Evolutionary conservation across 1,284 basidiomycete genomes (phyloP).

Genomic region (Cronartium quercuum): DNA sequence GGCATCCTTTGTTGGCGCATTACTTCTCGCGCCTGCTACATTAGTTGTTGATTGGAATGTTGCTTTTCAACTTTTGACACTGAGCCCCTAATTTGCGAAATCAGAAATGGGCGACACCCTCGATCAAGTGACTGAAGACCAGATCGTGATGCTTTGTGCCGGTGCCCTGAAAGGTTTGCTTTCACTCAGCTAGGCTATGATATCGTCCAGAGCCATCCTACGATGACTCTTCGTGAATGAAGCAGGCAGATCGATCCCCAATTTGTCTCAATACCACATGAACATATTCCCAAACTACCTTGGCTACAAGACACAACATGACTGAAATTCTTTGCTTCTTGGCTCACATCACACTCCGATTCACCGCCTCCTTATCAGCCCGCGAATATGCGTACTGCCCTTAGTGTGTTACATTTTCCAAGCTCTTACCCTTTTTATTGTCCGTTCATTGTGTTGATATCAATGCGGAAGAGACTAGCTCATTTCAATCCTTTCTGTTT

Average conservation of each 20-base stretch:
- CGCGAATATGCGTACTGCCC: slow-evolving; percentile 29
- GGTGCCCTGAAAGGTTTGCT: not conserved
- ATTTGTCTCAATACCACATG: not conserved
- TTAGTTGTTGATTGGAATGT: too few relatives aligned
- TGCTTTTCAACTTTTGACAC: too few relatives aligned
- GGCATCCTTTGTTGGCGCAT: too few relatives aligned
- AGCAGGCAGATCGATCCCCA: not conserved
- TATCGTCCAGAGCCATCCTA: too few relatives aligned
- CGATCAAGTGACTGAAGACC: not conserved
- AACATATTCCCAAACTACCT: not conserved
- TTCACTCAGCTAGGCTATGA: not conserved
- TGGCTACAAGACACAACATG: not conserved
- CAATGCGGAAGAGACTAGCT: not conserved
- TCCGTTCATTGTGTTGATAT: not conserved
- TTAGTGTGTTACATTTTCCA: slow-evolving; percentile 9
- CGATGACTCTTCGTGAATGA: too few relatives aligned
- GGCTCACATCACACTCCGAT: not conserved
- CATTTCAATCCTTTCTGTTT: not conserved
- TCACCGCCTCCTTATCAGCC: not conserved
- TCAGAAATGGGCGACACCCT: not conserved
- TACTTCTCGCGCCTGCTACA: too few relatives aligned
- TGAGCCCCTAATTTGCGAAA: too few relatives aligned
- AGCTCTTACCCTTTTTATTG: too few relatives aligned
- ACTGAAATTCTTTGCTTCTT: too few relatives aligned
- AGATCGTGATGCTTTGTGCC: not conserved